Evolutionary conservation across 1,284 basidiomycete species (phyloP), one percentile per base, ranked within the genome.

Genomic region (Singerocomus inundabilis): DNA sequence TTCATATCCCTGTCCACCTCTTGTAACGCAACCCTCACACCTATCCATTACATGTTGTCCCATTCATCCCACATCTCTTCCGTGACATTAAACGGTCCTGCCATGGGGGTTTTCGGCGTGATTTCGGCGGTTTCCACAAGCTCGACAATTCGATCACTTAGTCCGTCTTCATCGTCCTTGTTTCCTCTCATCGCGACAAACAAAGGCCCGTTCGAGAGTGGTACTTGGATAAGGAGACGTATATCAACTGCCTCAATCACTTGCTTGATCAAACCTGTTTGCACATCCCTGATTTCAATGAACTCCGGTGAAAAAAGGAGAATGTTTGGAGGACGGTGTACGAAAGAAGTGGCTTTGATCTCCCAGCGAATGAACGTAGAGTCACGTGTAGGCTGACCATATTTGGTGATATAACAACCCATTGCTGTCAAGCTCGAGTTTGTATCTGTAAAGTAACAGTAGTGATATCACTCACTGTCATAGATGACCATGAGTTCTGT

Each of bases 341-440:
- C 78, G 59, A 76, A 90, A 4, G 81, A 72, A 3, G 64, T 69
- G 10, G 82, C 85, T 52, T 75, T 80, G 49, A 76, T 77, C 69
- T 91, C 88, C 88, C 88, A 91, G 46, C 80, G 83, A 49, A 91
- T 78, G 61, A 80, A 88, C 1, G 77, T 75, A 10, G 72, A 75
- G 34, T 74, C 74, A 34, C 87, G 84, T 13, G 70, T 72, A 2
- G 86, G 87, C 4, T 71, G 63, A 6, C 89, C 89, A 55, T 82
- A 75, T 48, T 81, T 82, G 48, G 83, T 79, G 58, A 90, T 79
- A 64, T 86, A 91, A 59, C 80, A 88, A 12, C 87, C 89, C 33
- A 89, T 63, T 29, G 68, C 81, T 83, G 40, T 37, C 12, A 10
- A 16, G 36, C 28, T 39, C 31, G n/a, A 32, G 44, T 33, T 16